These are phyloP conservation scores for Notholithocarpus densiflorus DNA, from an alignment of 306 rosid species.

Conservation along the genomic window DNA sequence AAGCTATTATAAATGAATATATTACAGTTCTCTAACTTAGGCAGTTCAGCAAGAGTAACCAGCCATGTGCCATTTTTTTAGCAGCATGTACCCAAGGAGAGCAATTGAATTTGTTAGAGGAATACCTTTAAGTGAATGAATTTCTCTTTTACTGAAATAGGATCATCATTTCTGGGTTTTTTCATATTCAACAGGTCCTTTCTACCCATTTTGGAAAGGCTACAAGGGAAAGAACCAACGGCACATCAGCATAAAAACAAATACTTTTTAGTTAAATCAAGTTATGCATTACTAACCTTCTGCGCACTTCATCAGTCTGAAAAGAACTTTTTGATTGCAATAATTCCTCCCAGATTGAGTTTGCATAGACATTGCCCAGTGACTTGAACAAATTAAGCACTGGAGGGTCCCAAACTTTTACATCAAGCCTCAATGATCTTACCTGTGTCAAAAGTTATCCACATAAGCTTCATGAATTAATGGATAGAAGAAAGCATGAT, in stretches of 20 bases:
- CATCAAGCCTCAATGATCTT: constrained; percentile 81
- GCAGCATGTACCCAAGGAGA: constrained; percentile 12
- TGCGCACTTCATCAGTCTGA: constrained; percentile 32
- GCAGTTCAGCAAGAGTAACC: not conserved
- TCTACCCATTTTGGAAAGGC: constrained; percentile 44
- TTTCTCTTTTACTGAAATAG: constrained; percentile 59
- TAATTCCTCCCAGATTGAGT: constrained; percentile 78
- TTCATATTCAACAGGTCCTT: constrained; percentile 29
- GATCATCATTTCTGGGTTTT: constrained; percentile 62
- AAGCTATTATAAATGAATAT: not conserved
- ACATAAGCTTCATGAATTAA: constrained; percentile 27
- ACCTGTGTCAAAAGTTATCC: constrained; percentile 47
- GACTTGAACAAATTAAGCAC: constrained; percentile 62
- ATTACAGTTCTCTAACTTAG: not conserved
- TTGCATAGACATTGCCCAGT: constrained; percentile 58
- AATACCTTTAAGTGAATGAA: constrained; percentile 75
- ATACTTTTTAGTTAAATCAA: constrained; percentile 7
- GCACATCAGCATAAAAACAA: constrained; percentile 24
- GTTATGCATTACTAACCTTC: constrained; percentile 40
- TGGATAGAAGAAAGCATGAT: not conserved
- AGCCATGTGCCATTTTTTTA: not conserved
- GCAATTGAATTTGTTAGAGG: constrained; percentile 1
- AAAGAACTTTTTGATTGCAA: constrained; percentile 39
- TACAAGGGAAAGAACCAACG: constrained; percentile 27
- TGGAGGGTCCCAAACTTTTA: constrained; percentile 73